A percentile compares a stretch with the other conserved stretches of the same genome.
These are phyloP conservation scores for Penicillium waksmanii DNA, from an alignment of 495 filamentous ascomycete genomes.

Conservation along the genomic window DNA sequence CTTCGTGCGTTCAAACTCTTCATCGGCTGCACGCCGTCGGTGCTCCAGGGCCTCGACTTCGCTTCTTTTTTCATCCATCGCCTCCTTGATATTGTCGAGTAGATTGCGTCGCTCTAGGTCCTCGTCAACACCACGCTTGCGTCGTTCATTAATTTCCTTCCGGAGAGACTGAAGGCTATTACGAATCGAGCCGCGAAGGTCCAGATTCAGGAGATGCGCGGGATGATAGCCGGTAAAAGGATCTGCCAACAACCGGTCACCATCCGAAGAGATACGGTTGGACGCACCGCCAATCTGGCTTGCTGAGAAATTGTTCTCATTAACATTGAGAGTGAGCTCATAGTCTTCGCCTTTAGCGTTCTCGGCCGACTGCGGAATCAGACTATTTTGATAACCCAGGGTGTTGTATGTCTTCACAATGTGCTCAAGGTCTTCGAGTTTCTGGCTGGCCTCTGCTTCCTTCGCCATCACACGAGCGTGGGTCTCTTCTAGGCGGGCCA, in stretches of 20 bases:
- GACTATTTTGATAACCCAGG: conserved; percentile 86
- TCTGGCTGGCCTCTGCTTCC: conserved; percentile 77
- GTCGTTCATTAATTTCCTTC: conserved; percentile 85
- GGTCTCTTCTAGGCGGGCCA: conserved; percentile 74
- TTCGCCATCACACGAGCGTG: conserved; percentile 81
- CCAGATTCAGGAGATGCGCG: conserved; percentile 80
- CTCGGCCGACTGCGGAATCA: conserved; percentile 80
- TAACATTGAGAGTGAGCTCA: conserved; percentile 77
- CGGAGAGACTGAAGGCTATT: conserved; percentile 74
- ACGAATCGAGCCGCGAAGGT: conserved; percentile 81
- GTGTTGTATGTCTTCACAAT: conserved; percentile 89
- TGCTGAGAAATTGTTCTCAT: conserved; percentile 73
- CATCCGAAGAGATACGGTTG: conserved; percentile 51
- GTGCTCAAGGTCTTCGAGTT: conserved; percentile 87
- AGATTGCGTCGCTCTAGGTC: conserved; percentile 91
- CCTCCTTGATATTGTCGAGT: conserved; percentile 89
- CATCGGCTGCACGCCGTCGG: conserved; percentile 78
- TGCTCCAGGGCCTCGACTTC: conserved; percentile 94
- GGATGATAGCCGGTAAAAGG: conserved; percentile 85
- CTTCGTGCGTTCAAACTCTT: conserved; percentile 92
- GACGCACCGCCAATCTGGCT: conserved; percentile 68
- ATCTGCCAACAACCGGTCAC: conserved; percentile 76
- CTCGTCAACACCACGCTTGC: conserved; percentile 77
- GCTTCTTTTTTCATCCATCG: conserved; percentile 87
- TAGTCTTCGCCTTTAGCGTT: conserved; percentile 85